Percentiles rank a stretch among this genome's conserved stretches.
These are phyloP conservation scores for Chrysoporthe puriensis DNA, from an alignment of 2,329 filamentous ascomycete genomes.

Conservation along the genomic window DNA sequence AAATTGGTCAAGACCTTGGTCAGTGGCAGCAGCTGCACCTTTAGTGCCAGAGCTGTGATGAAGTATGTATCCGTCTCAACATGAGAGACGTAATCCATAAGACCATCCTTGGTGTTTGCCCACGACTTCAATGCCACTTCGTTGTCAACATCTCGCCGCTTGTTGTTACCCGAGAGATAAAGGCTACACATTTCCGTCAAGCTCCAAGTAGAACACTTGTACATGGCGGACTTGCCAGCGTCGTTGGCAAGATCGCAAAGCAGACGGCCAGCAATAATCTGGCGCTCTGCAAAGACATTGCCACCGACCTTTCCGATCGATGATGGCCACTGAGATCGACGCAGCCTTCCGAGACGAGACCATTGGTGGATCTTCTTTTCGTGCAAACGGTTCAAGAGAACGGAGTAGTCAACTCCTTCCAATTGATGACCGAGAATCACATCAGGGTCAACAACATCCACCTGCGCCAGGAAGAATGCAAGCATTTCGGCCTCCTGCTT, in stretches of 20 bases:
- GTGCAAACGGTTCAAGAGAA: constrained; percentile 82
- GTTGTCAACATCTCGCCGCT: constrained; percentile 83
- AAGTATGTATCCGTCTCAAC: constrained; percentile 96
- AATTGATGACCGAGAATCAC: constrained; percentile 92
- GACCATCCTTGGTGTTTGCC: constrained; percentile 79
- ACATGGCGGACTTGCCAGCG: constrained; percentile 95
- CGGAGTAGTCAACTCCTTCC: constrained; percentile 96
- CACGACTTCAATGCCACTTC: constrained; percentile 85
- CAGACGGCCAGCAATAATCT: constrained; percentile 84
- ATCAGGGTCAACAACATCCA: constrained; percentile 89
- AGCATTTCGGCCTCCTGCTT: constrained; percentile 85
- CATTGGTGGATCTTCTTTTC: constrained; percentile 92
- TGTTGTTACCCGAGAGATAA: constrained; percentile 74
- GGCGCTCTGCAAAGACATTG: constrained; percentile 90
- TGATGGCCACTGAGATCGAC: constrained; percentile 82
- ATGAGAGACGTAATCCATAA: constrained; percentile 92
- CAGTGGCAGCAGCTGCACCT: constrained; percentile 87
- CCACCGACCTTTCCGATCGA: constrained; percentile 84
- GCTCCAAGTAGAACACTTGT: constrained; percentile 97
- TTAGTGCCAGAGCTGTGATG: constrained; percentile 86
- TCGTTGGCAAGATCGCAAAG: constrained; percentile 96
- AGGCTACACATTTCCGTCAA: constrained; percentile 96
- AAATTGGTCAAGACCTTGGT: constrained; percentile 96
- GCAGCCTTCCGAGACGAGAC: constrained; percentile 89
- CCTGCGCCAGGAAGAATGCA: constrained; percentile 84